Evolutionary conservation across 2,329 filamentous ascomycete species (phyloP).

Genomic region (Cercospora zeina): DNA sequence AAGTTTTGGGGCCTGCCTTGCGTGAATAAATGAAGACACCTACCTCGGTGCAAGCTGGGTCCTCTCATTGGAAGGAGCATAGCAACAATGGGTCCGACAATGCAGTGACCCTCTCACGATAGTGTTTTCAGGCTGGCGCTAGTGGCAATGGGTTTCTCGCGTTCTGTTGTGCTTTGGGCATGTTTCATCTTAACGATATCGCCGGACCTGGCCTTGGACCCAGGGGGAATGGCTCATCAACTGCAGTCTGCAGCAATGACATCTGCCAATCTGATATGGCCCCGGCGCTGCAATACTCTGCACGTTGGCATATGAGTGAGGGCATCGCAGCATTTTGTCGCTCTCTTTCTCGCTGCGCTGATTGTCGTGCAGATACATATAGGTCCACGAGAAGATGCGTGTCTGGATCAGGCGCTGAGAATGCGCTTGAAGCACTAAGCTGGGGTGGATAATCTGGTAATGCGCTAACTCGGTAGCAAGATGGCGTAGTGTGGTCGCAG

Average conservation of each 20-base stretch:
- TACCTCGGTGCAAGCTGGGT: background rate
- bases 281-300: background rate
- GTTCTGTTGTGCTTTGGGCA: slow-evolving; percentile 4
- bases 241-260: slow-evolving; percentile 1
- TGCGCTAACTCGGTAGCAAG: background rate
- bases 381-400: no score
- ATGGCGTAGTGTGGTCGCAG: background rate
- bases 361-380: background rate
- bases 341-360: background rate
- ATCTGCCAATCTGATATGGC: background rate
- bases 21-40: background rate
- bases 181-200: slow-evolving; percentile 22
- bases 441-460: no score
- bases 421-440: no score
- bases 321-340: no score
- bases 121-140: background rate
- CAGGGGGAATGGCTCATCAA: background rate
- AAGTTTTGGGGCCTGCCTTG: background rate
- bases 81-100: background rate
- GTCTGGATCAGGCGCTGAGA: no score
- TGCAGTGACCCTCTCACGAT: background rate
- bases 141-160: background rate
- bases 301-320: background rate
- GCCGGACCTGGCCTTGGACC: slow-evolving; percentile 7
- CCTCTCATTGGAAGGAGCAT: background rate